phyloP scores from a whole-genome alignment of 305 asterid genomes.

The Fraxinus ornus region DNA sequence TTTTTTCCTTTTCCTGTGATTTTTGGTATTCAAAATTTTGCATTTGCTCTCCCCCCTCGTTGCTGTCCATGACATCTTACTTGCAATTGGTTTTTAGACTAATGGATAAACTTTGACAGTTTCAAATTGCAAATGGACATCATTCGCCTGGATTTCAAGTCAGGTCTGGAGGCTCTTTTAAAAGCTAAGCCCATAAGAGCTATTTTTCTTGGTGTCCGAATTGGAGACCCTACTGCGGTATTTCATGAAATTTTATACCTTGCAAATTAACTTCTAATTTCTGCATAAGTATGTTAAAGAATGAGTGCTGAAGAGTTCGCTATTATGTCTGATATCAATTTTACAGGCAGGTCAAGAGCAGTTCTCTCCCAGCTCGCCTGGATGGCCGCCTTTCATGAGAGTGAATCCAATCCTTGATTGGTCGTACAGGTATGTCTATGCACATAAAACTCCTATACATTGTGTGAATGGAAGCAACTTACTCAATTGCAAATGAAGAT shows the following conservation, averaged over 20 bases:
- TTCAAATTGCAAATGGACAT: slow-evolving; percentile 66
- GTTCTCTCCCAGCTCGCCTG: slow-evolving; percentile 94
- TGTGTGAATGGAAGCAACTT: neutral
- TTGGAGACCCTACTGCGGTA: slow-evolving; percentile 98
- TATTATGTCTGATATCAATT: slow-evolving; percentile 14
- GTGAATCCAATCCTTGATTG: slow-evolving; percentile 98
- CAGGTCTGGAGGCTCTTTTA: slow-evolving; percentile 75
- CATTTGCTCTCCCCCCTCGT: neutral
- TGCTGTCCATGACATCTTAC: neutral
- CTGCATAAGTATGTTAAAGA: slow-evolving; percentile 8
- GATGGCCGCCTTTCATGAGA: slow-evolving; percentile 99
- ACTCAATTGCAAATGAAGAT: neutral
- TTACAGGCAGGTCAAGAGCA: slow-evolving; percentile 87
- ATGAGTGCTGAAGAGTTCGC: neutral
- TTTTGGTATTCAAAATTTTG: neutral
- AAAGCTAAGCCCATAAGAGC: slow-evolving; percentile 75
- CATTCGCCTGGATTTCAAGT: slow-evolving; percentile 70
- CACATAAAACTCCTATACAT: neutral
- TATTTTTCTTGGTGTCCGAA: slow-evolving; percentile 88
- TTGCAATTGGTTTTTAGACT: neutral
- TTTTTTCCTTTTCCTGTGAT: neutral
- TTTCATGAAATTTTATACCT: neutral
- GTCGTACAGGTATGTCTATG: slow-evolving; percentile 75
- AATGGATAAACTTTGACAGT: neutral
- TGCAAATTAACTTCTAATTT: slow-evolving; percentile 1